Base-by-base conservation (phyloP, 192 early-diverging fungal species). In the Backusella sp. region DNA sequence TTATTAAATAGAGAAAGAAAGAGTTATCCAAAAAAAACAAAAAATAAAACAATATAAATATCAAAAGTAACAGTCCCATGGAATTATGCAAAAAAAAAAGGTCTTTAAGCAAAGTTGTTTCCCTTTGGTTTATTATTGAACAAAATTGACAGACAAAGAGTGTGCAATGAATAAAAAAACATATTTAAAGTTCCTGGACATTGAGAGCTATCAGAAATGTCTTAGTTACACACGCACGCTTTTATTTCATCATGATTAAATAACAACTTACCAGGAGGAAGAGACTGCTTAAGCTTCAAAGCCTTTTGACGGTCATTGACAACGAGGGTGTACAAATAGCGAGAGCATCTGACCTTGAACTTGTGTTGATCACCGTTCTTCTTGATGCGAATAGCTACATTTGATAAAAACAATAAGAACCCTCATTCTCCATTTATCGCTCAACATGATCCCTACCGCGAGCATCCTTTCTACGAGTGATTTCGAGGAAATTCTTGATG, bases 331-430 rank as follows among this genome's bases (percentile, higher is more conserved):
- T 99, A 99, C 82, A 99, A 91, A 92, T 96, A 98, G 80, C 91
- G 90, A 75, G 97, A 96, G 93, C 97, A 97, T 86, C 97, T 91
- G 78, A 99, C 93, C 95, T 99, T 99, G 93, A 99, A 98, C 92
- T 99, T 99, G 92, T 88, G 86, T 79, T 94, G 81, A 76, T 87
- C 88, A 80, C 87, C 91, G 90, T 91, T 96, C 92, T 97, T 96
- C 95, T 98, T 98, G 86, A 99, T 93, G 85, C 92, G 92, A 75
- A 95, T 92, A 82, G 92, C 86, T 89, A 80, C 34, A 73, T 34
- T 39, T 37, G 17, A 53, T 72, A 66, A 46, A 30, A 34, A n/a
- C 26, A 41, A 14, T 42, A 21, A 76, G 17, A 7, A 32, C 0
- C 36, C 44, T 4, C 23, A 15, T 19, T 21, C 12, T 8, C 11